Evolutionary conservation across 2,329 filamentous ascomycete genomes (phyloP).

Genomic region (Tolypocladium cylindrosporum): DNA sequence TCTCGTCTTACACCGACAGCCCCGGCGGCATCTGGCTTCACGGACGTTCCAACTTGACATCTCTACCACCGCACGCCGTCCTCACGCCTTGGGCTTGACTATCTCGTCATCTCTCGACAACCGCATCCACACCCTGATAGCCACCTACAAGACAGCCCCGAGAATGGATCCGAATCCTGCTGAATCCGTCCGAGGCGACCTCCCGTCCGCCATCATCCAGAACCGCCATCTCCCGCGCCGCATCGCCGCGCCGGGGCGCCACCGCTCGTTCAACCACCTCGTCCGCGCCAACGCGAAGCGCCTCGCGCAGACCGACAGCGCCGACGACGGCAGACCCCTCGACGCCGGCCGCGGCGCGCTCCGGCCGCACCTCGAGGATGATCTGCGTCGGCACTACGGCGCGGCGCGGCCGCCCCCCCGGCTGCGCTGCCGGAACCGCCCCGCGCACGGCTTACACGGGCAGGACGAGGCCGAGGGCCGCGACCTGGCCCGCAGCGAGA

Average conservation of each 20-base stretch:
- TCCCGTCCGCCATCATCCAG: background rate
- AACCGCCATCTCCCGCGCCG: constrained; percentile 3
- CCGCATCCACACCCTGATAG: background rate
- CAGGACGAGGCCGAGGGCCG: constrained; percentile 19
- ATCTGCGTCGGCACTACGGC: constrained; percentile 4
- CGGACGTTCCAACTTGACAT: background rate
- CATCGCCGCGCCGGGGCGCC: constrained; percentile 6
- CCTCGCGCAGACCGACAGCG: constrained; percentile 10
- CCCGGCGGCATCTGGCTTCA: background rate
- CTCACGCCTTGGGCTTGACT: background rate
- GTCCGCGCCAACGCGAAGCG: constrained; percentile 22
- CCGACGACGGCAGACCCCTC: background rate
- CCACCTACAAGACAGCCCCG: background rate
- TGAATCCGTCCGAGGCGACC: background rate
- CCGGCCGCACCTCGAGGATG: constrained; percentile 4
- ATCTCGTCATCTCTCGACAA: background rate
- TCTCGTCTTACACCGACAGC: background rate
- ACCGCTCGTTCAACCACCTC: constrained; percentile 16
- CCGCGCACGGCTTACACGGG: background rate
- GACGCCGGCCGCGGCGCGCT: background rate
- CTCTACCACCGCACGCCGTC: background rate
- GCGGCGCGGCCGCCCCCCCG: background rate
- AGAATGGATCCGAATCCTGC: background rate
- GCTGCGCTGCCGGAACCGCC: constrained; percentile 1
- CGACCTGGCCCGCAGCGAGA: constrained; percentile 22